phyloP scores from a whole-genome alignment of 768 basidiomycete genomes.

The Leucosporidium yakuticum region DNA sequence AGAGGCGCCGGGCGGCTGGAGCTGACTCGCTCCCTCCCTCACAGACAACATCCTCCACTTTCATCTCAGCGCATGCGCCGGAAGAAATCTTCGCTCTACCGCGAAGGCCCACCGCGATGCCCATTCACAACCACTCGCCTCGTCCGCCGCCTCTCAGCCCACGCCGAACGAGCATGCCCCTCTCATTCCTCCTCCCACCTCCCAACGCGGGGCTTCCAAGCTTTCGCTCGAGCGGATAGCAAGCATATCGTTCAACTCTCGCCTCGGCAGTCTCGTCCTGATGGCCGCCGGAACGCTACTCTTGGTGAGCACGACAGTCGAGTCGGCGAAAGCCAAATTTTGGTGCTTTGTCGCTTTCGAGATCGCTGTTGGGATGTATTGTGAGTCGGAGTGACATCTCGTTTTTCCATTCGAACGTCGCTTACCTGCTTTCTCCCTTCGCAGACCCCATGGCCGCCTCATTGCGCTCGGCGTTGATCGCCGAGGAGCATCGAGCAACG shows the following conservation, averaged over 20 bases:
- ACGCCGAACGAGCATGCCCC: not conserved
- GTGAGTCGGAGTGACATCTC: not conserved
- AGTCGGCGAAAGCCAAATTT: not conserved
- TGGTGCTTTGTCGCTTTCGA: not conserved
- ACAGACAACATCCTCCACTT: not conserved
- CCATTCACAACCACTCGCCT: no score
- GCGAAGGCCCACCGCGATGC: no score
- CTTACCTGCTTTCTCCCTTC: not conserved
- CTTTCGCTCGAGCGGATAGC: no score
- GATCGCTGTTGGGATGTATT: not conserved
- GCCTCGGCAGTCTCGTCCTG: not conserved
- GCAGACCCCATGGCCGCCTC: not conserved
- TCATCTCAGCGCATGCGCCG: no score
- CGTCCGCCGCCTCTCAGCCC: no score
- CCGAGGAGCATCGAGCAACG: slow-evolving; percentile 1
- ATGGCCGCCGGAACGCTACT: not conserved
- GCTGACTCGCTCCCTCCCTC: not conserved
- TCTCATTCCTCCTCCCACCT: not conserved
- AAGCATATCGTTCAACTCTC: not conserved
- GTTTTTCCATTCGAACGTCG: not conserved
- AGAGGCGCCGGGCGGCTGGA: not conserved
- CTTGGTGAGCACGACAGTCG: not conserved
- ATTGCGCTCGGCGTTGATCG: not conserved
- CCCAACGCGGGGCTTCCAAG: no score
- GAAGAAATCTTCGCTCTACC: no score